These are phyloP conservation scores for Aspergillus sp. DNA, from an alignment of 2,329 filamentous ascomycete genomes.

Conservation along the genomic window DNA sequence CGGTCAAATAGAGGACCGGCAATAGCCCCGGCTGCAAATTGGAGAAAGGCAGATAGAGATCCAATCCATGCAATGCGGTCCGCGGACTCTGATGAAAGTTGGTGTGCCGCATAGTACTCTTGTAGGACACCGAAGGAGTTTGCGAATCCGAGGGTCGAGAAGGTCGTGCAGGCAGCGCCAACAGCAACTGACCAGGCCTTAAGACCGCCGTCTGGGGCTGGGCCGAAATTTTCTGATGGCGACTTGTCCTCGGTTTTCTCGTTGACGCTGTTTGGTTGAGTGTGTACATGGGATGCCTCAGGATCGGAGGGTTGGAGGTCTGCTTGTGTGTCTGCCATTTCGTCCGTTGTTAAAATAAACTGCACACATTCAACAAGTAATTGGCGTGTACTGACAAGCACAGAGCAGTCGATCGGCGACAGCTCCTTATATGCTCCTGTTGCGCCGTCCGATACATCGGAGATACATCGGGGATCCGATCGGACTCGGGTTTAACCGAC, in stretches of 20 bases:
- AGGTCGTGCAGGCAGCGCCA: constrained; percentile 31
- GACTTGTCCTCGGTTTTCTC: not conserved
- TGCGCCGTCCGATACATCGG: not conserved
- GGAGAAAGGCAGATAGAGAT: constrained; percentile 36
- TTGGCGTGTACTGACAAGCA: no score
- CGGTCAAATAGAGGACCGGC: constrained; percentile 27
- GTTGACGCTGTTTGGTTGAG: not conserved
- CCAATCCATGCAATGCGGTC: constrained; percentile 49
- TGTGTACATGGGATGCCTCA: not conserved
- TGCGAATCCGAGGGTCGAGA: constrained; percentile 43
- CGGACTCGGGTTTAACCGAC: not conserved
- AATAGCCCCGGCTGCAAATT: constrained; percentile 21
- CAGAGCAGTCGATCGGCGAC: no score
- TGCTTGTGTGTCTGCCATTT: not conserved
- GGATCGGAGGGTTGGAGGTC: not conserved
- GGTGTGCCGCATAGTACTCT: constrained; percentile 46
- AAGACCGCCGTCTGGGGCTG: constrained; percentile 29
- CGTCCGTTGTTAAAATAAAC: no score
- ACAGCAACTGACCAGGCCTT: constrained; percentile 30
- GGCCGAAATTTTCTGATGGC: not conserved
- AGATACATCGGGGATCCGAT: not conserved
- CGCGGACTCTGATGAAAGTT: constrained; percentile 41
- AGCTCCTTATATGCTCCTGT: not conserved
- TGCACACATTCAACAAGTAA: no score
- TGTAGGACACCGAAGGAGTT: constrained; percentile 52